A percentile compares a stretch with the other conserved stretches of the same genome.
Evolutionary conservation across 257 asterid species (phyloP).

Genomic region (Verbena officinalis): DNA sequence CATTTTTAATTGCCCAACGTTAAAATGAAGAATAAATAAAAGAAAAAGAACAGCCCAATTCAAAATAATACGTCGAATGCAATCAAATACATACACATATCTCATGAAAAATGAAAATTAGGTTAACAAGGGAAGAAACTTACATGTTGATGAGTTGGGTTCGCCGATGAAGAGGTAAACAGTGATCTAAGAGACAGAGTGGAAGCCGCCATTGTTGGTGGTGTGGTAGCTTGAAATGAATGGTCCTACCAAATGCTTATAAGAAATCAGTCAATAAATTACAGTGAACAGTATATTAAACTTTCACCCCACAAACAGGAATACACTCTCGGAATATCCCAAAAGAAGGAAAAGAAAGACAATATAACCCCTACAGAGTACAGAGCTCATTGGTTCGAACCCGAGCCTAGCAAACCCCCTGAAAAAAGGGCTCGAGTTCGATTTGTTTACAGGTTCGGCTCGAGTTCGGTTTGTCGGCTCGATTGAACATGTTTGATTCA

Average conservation of each 20-base stretch:
- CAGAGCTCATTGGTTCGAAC: too few species aligned
- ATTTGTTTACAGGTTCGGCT: too few species aligned
- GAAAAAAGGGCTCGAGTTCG: too few species aligned
- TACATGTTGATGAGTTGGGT: conserved; percentile 45
- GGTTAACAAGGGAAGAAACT: conserved; percentile 14
- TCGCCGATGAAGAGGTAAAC: conserved; percentile 25
- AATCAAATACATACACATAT: not conserved
- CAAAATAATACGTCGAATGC: not conserved
- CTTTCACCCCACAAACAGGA: too few species aligned
- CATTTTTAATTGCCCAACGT: not conserved
- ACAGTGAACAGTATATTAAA: too few species aligned
- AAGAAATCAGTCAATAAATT: not conserved
- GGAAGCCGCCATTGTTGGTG: conserved; percentile 49
- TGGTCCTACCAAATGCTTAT: not conserved
- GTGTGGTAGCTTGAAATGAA: not conserved
- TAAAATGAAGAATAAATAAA: not conserved
- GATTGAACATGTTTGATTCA: too few species aligned
- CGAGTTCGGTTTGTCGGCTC: too few species aligned
- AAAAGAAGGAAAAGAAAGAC: too few species aligned
- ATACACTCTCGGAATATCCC: too few species aligned
- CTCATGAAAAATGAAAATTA: not conserved
- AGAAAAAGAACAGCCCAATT: not conserved
- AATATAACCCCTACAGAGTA: too few species aligned
- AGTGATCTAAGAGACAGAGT: conserved; percentile 52
- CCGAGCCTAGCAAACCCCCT: too few species aligned